Conservation (phyloP, 345 rosid genomes). For the Erucastrum elatum region DNA sequence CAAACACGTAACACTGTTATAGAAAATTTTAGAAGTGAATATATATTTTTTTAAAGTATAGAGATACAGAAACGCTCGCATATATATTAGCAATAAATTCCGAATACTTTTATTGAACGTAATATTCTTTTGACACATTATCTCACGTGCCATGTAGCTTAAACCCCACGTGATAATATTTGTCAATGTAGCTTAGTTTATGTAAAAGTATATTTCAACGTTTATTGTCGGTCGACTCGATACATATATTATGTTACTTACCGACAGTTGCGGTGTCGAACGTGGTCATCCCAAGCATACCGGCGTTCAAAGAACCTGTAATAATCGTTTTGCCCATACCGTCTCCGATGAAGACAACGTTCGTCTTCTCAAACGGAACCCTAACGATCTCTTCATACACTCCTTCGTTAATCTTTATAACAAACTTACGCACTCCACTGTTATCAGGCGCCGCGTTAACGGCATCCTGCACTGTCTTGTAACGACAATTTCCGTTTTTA, state of each 20-base stretch:
- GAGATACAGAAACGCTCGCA: no score
- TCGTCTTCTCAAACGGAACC: constrained; percentile 77
- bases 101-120: no score
- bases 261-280: constrained; percentile 83
- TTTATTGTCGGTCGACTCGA: no score
- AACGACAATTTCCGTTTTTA: constrained; percentile 45
- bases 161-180: no score
- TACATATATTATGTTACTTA: constrained; percentile 21
- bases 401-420: constrained; percentile 62
- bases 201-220: no score
- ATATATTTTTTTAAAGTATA: no score
- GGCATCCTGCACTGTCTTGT: constrained; percentile 76
- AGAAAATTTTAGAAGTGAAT: no score
- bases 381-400: constrained; percentile 72
- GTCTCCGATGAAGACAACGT: constrained; percentile 78
- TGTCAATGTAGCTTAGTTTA: no score
- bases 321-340: constrained; percentile 88
- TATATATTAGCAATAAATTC: no score
- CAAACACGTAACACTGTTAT: neutral
- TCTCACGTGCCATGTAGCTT: no score
- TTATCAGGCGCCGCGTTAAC: constrained; percentile 72
- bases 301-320: constrained; percentile 58
- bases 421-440: constrained; percentile 46
- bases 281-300: constrained; percentile 65
- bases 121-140: no score